Base-by-base conservation (phyloP, 176 grass and related monocot species). In the Rhynchospora breviuscula region DNA sequence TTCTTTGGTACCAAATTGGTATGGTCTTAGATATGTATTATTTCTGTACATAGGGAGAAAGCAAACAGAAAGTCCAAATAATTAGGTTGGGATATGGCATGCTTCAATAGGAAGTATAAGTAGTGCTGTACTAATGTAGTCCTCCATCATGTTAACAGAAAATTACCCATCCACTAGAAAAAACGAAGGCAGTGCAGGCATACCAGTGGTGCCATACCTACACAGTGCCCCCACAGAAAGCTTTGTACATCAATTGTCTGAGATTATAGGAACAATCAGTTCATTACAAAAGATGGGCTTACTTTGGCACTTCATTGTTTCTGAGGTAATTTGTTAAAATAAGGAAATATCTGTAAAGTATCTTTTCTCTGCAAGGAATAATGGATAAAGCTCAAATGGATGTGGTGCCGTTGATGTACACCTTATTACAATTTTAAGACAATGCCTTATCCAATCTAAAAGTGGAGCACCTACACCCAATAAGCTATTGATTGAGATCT, bases 161-260 rank as follows among this genome's bases (percentile, higher is more conserved):
- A 85, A 93, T 77, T 78, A 90, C 3, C 84, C 72, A 60, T 82
- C 64, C 31, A 21, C 33, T 15, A 80, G 86, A 1, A 78, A 79
- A 78, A 88, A 56, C 87, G 85, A 56, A 85, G 80, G 64, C 45
- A 64, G 17, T 48, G 78, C 66, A 53, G 87, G 86, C 67, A 62
- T 72, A 78, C 86, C 80, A 51, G 79, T 93, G 59, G 56, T 78
- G 29, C 90, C 86, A 77, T 87, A 91, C 87, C 85, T 99, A 43
- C 93, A 95, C 83, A 89, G 96, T 89, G 91, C 93, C 40, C 96
- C 91, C 23, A 91, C 88, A 90, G 93, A 86, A 90, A 95, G 93
- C 84, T 95, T 99, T 84, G 75, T 91, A 82, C 87, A 91, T 92
- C 86, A 77, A 87, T 67, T 99, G 67, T 90, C 89, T 84, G 47